Evolutionary conservation across 208 protist genomes (phyloP), one percentile per base, ranked within the genome.

Genomic region (Angomonas deanei): DNA sequence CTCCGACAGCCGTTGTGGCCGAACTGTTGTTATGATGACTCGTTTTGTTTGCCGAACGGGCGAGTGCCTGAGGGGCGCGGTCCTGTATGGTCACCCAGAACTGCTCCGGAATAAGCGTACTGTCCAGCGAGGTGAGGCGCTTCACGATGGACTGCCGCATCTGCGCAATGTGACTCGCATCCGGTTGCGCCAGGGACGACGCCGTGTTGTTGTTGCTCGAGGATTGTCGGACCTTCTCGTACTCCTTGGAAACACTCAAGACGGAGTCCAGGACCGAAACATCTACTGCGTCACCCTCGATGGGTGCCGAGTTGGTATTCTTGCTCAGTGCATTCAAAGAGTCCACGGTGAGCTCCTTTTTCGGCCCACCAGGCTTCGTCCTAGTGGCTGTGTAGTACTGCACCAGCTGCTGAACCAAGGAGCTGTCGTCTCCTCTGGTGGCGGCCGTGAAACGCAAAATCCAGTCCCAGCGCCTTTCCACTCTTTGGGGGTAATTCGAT

Each of bases 181-280:
- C 47, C 2, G 47, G 47, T 8, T 24, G 26, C 27, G 47, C 17
- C 28, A 56, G 46, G 19, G 57, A 24, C 59, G 57, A 39, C 19
- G 36, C 55, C 0, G 61, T 33, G 3, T 17, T 30, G 0, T 64
- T 46, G 54, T 36, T 17, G 49, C 24, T 15, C 3, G 39, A 11
- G 10, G 64, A 59, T 28, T 71, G 81, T 52, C 71, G 67, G 2
- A 80, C 63, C 54, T 79, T 78, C 56, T 92, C 85, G 62, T 74
- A 94, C 58, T 94, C 85, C 6, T 78, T 76, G 47, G 80, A 89
- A 2, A 94, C 88, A 32, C 75, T 61, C 24, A 94, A 76, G 3
- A 89, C 80, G 3, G 81, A 75, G 54, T 91, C 78, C 17, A 94
- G 61, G 13, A 81, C 39, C 8, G 83, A 91, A 46, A 91, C 87